These are phyloP conservation scores for Thelonectria blattea DNA, from an alignment of 2,329 filamentous ascomycete genomes.

Conservation along the genomic window DNA sequence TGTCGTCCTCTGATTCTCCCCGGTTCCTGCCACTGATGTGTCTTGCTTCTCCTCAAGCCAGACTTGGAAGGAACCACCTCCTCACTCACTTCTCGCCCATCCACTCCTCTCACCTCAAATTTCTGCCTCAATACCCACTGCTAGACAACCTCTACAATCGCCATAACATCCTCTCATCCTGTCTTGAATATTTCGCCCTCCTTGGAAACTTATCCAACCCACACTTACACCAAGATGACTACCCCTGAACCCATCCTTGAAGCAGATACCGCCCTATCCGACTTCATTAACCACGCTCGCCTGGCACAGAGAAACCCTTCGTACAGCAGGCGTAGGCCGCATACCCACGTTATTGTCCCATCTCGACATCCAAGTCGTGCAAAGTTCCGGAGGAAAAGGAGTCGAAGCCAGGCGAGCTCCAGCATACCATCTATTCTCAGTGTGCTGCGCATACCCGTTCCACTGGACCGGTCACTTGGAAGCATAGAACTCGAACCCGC, in stretches of 20 bases:
- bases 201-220: constrained; percentile 24
- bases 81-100: not conserved
- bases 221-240: constrained; percentile 35
- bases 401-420: not conserved
- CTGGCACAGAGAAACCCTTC: constrained; percentile 22
- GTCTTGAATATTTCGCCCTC: constrained; percentile 35
- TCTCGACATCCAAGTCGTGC: constrained; percentile 36
- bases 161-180: constrained; percentile 9
- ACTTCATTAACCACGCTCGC: constrained; percentile 21
- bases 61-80: not conserved
- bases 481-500: not conserved
- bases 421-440: not conserved
- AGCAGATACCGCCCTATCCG: constrained; percentile 28
- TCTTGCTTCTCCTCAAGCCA: constrained; percentile 2
- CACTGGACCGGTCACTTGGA: no score
- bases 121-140: not conserved
- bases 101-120: not conserved
- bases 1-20: constrained; percentile 3
- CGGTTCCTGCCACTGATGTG: not conserved
- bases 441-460: not conserved
- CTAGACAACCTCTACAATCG: not conserved
- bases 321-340: constrained; percentile 29
- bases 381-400: constrained; percentile 24
- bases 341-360: constrained; percentile 38
- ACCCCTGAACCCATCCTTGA: constrained; percentile 39